These are phyloP conservation scores for Penicillium polonicum DNA, from an alignment of 2,329 filamentous ascomycete species.

Conservation along the genomic window DNA sequence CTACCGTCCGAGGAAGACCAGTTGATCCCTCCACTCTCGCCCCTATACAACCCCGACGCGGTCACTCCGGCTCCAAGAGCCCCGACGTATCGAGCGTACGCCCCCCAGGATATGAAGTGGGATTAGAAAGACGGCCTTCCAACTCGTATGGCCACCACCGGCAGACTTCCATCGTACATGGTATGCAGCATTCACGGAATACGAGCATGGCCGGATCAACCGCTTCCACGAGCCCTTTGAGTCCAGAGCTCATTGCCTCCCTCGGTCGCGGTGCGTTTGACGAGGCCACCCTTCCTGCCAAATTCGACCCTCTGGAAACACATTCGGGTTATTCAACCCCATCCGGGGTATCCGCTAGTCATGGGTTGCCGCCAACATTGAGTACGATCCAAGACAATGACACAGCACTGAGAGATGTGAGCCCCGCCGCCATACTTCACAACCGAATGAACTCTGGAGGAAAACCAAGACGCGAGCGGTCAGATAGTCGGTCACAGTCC, in stretches of 20 bases:
- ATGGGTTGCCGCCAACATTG: constrained; percentile 30
- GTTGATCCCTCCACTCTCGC: constrained; percentile 37
- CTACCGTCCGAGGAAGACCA: constrained; percentile 44
- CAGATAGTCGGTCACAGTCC: constrained; percentile 74
- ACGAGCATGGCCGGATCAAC: constrained; percentile 70
- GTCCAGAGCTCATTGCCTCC: constrained; percentile 78
- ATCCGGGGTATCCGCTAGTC: constrained; percentile 43
- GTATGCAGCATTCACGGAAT: constrained; percentile 85
- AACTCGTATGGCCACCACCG: constrained; percentile 81
- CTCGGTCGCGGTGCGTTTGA: constrained; percentile 57
- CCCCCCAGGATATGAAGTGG: constrained; percentile 38
- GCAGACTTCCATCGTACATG: constrained; percentile 96
- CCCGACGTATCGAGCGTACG: constrained; percentile 39
- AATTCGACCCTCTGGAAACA: constrained; percentile 36
- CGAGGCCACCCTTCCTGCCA: constrained; percentile 40
- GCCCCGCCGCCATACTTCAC: constrained; percentile 31
- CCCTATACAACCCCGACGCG: constrained; percentile 39
- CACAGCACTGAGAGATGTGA: constrained; percentile 26
- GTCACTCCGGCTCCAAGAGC: constrained; percentile 45
- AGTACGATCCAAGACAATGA: constrained; percentile 43
- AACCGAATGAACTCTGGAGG: constrained; percentile 57
- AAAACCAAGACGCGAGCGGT: constrained; percentile 68
- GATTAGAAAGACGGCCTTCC: constrained; percentile 44
- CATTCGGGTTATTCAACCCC: constrained; percentile 30
- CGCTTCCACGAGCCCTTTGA: constrained; percentile 75